A percentile compares a stretch with the other conserved stretches of the same genome.
Conservation (phyloP, 75 land plant species). For the Isoetes taiwanensis region DNA sequence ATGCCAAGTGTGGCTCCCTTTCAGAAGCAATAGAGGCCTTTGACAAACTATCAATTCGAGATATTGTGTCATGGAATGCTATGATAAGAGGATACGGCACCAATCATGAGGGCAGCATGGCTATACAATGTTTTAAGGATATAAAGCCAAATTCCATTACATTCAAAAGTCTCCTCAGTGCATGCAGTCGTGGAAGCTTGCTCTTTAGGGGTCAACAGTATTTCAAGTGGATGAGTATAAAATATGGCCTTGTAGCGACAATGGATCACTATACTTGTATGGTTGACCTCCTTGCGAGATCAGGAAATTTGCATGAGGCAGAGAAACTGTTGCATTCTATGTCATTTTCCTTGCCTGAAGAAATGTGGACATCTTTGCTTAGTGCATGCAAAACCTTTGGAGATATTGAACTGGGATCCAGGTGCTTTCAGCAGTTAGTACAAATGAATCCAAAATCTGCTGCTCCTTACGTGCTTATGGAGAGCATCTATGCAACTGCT, state of each 20-base stretch:
- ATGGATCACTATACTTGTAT: conserved; percentile 5
- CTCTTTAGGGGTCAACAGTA: not conserved
- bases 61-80: not conserved
- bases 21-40: not conserved
- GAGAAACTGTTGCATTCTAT: not conserved
- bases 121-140: not conserved
- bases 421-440: not conserved
- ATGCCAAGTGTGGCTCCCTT: conserved; percentile 2
- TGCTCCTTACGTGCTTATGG: conserved; percentile 1
- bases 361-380: not conserved
- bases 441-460: not conserved
- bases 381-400: not conserved
- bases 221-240: not conserved
- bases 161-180: not conserved
- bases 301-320: not conserved
- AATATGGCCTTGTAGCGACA: not conserved
- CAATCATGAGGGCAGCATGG: not conserved
- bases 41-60: not conserved
- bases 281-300: not conserved
- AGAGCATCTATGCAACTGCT: conserved; percentile 20
- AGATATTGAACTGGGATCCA: not conserved
- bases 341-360: not conserved
- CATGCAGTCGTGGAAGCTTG: not conserved
- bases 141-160: not conserved
- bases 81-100: not conserved